Evolutionary conservation across 2,329 filamentous ascomycete species (phyloP).

Genomic region (Pseudocercospora crystallina): DNA sequence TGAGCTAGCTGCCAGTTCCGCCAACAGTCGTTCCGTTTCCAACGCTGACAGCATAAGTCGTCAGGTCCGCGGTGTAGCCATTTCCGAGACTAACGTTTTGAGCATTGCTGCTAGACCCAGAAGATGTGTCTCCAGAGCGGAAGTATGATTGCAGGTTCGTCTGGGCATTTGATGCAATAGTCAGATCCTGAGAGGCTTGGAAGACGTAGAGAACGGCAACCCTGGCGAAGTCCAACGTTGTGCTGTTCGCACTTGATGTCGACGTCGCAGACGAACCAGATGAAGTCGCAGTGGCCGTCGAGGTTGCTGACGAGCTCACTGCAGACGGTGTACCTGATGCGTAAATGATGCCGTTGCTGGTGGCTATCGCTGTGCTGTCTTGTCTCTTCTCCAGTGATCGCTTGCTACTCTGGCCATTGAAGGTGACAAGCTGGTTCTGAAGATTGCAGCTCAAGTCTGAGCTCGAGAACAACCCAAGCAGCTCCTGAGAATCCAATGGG

Average conservation of each 20-base stretch:
- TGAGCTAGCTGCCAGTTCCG: background rate
- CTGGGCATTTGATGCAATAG: constrained; percentile 45
- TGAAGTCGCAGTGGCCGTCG: constrained; percentile 16
- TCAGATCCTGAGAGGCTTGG: constrained; percentile 41
- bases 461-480: constrained; percentile 74
- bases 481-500: constrained; percentile 65
- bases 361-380: constrained; percentile 13
- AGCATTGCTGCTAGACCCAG: constrained; percentile 21
- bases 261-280: constrained; percentile 13
- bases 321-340: constrained; percentile 20
- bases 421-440: constrained; percentile 85
- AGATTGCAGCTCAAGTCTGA: constrained; percentile 75
- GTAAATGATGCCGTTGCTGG: constrained; percentile 36
- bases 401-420: constrained; percentile 57
- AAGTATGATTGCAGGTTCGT: constrained; percentile 41
- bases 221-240: constrained; percentile 45
- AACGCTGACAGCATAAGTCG: constrained; percentile 16
- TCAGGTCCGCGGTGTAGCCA: constrained; percentile 29
- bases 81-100: constrained; percentile 31
- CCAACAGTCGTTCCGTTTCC: constrained; percentile 31
- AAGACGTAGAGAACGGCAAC: constrained; percentile 47
- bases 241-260: constrained; percentile 23
- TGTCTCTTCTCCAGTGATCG: constrained; percentile 16
- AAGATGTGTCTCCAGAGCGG: constrained; percentile 16
- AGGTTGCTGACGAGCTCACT: constrained; percentile 12